Evolutionary conservation across 1,139 yeast species (phyloP), one percentile per base, ranked within the genome.

Genomic region (Candida glucosophila): DNA sequence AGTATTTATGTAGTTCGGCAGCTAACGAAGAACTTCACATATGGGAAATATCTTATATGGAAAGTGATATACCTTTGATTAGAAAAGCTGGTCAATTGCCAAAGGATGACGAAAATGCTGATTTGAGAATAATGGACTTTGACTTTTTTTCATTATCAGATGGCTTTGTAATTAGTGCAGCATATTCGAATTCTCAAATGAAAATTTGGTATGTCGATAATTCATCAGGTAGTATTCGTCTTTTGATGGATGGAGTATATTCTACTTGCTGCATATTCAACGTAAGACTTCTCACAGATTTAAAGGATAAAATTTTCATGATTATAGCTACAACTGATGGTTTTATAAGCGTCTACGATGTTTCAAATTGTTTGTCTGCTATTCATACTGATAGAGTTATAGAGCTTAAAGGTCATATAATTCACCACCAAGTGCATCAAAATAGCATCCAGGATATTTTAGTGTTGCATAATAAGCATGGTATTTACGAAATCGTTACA

Each of bases 1-100:
- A 63, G 2, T 53, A 32, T 19, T 47, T 63, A 5, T 73, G 65
- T 18, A 57, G 86, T 35, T 75, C 90, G 2, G 90, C 94, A 7
- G 97, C 95, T 0, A 73, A 92, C 43, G 98, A 90, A 48, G 98
- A 90, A 52, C 67, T 90, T 26, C 69, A 70, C 33, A 55, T 85
- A 6, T 90, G 98, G 98, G 69, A 68, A 33, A 42, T 82, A 3
- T 49, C 52, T 14, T 39, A 51, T 6, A 49, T 45, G 4, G 24
- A 46, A 15, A 37, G 47, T 3, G 42, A 41, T 1, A 46, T 47
- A 13, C 73, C 79, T 1, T 55, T 65, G 18, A 58, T 77, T 20
- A 44, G 42, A 0, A 58, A 72, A 20, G 51, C 47, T 29, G 63
- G 73, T 5, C 53, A 68, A 3, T 45, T 79, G 21, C 59, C 58